phyloP scores from a whole-genome alignment of 257 asterid genomes.

The Solanum commersonii region DNA sequence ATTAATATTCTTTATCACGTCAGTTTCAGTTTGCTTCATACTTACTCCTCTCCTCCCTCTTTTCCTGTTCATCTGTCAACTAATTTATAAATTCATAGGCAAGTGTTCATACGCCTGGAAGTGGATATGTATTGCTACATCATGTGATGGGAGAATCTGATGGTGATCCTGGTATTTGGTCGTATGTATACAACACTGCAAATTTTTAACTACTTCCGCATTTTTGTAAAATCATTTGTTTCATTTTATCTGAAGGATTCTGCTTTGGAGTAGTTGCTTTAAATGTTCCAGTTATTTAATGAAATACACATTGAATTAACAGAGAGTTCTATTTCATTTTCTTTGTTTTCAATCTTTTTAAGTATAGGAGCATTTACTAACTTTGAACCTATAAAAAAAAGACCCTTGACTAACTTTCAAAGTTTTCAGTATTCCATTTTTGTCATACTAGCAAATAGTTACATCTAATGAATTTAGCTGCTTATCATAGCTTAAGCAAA shows the following conservation, averaged over 20 bases:
- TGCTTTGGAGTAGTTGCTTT: neutral
- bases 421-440: neutral
- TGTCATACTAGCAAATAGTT: neutral
- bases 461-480: neutral
- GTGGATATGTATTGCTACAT: slow-evolving; percentile 95
- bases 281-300: neutral
- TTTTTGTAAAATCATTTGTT: neutral
- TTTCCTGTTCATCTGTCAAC: neutral
- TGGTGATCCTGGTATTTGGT: slow-evolving; percentile 93
- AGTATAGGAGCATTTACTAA: neutral
- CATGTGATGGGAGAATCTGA: slow-evolving; percentile 98
- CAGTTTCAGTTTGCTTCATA: neutral
- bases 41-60: neutral
- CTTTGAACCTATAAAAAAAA: neutral
- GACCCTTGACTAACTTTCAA: neutral
- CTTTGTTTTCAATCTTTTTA: neutral
- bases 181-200: slow-evolving; percentile 53
- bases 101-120: slow-evolving; percentile 84
- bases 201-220: neutral
- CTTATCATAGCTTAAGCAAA: neutral
- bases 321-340: neutral
- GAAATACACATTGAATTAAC: neutral
- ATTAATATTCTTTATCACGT: neutral
- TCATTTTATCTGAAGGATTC: neutral
- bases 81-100: slow-evolving; percentile 32